A percentile compares a stretch with the other conserved stretches of the same genome.
Evolutionary conservation across 2,329 filamentous ascomycete genomes (phyloP).

Genomic region (Huntiella decipiens): DNA sequence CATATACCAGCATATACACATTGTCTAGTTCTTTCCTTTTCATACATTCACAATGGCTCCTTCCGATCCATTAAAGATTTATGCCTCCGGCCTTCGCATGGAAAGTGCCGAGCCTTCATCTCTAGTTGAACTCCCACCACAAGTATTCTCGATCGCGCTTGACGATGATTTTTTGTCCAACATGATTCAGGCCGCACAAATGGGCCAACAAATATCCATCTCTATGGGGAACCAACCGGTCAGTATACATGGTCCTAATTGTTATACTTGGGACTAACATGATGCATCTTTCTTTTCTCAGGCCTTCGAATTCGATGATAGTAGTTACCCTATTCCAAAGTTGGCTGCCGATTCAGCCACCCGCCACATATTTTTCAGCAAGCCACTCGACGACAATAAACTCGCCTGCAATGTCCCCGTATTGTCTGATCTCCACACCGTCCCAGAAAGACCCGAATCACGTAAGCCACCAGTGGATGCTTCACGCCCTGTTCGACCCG

Average conservation of each 20-base stretch:
- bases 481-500: conserved; percentile 17
- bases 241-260: conserved; percentile 21
- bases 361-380: conserved; percentile 38
- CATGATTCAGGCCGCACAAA: conserved; percentile 40
- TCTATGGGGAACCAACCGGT: conserved; percentile 39
- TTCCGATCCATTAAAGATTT: conserved; percentile 28
- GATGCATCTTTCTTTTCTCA: conserved; percentile 15
- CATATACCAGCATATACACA: not conserved
- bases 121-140: conserved; percentile 26
- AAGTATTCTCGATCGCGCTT: conserved; percentile 40
- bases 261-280: conserved; percentile 5
- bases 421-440: conserved; percentile 30
- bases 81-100: conserved; percentile 37
- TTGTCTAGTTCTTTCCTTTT: not conserved
- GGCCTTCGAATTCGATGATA: conserved; percentile 35
- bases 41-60: conserved; percentile 17
- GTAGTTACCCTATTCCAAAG: conserved; percentile 27
- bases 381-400: conserved; percentile 27
- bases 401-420: conserved; percentile 30
- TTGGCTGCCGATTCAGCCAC: conserved; percentile 25
- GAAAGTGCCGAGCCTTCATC: conserved; percentile 27
- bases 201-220: conserved; percentile 37
- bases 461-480: conserved; percentile 3
- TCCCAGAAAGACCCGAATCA: conserved; percentile 5
- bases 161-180: conserved; percentile 39